These are phyloP conservation scores for Diaporthe capsici DNA, from an alignment of 2,329 filamentous ascomycete genomes.

Conservation along the genomic window DNA sequence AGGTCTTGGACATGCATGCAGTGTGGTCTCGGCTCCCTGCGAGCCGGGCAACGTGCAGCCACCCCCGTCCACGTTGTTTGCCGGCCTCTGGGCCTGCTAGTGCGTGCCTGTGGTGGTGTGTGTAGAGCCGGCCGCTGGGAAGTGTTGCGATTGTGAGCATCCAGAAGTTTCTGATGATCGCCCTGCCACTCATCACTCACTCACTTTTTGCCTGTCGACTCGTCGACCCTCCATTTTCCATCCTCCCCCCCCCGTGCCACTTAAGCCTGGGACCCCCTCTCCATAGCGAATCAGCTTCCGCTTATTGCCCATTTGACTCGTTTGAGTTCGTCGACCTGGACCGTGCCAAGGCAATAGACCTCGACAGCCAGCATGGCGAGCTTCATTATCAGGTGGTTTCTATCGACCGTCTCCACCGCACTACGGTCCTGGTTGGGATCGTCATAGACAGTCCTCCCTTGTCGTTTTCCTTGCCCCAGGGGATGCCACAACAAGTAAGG, in stretches of 20 bases:
- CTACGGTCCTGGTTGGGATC: constrained; percentile 6
- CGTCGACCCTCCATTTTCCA: background rate
- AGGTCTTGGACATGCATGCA: constrained; percentile 34
- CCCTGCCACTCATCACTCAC: constrained; percentile 6
- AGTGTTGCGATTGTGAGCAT: background rate
- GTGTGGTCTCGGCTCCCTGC: constrained; percentile 23
- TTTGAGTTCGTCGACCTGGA: constrained; percentile 21
- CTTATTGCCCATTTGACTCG: constrained; percentile 18
- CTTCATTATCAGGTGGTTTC: constrained; percentile 16
- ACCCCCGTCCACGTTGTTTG: constrained; percentile 21
- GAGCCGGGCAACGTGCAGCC: constrained; percentile 20
- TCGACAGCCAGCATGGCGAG: constrained; percentile 12
- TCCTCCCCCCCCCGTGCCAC: constrained; percentile 7
- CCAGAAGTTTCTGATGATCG: constrained; percentile 29
- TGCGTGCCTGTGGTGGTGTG: background rate
- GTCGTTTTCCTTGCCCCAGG: background rate
- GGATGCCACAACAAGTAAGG: background rate
- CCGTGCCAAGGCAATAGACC: constrained; percentile 15
- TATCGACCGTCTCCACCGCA: constrained; percentile 25
- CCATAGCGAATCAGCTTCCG: constrained; percentile 2
- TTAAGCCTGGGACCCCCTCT: background rate
- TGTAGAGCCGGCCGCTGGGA: background rate
- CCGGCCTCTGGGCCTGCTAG: constrained; percentile 4
- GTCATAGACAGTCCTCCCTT: constrained; percentile 19
- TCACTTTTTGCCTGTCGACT: background rate